Evolutionary conservation across 2,329 filamentous ascomycete species (phyloP), one percentile per base, ranked within the genome.

Genomic region (Calonectria leucothoes): DNA sequence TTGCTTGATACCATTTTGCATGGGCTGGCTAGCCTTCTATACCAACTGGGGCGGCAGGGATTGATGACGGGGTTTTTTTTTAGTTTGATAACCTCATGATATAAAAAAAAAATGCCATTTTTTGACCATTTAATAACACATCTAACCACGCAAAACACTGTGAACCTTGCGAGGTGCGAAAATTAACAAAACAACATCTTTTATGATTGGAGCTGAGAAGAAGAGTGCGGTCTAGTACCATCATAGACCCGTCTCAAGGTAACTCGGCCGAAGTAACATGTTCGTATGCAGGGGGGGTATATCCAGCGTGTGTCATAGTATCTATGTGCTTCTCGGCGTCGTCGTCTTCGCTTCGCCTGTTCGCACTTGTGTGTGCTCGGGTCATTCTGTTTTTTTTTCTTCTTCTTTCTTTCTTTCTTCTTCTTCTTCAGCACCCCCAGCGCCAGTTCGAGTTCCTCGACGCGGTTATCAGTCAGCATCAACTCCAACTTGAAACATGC

Each of bases 221-320:
- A 71, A 76, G 75, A 76, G 68, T 73, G 61, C 70, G 78, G 78
- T 80, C 78, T 80, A 77, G 74, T 73, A 80, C 76, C 78, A 74
- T 80, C 74, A 79, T 70, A 79, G 78, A 79, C 78, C 77, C 65
- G 72, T 75, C 78, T 78, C 77, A 71, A 77, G 77, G 71, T 73
- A 73, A 78, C 75, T 79, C 76, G 73, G 76, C 70, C 67, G 78
- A 74, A 79, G 76, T 72, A 79, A 77, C 79, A 76, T 72, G 75
- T 79, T 80, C 78, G 76, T 80, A 79, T 79, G 78, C 75, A 78
- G 76, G 78, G 78, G 75, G 78, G 78, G 78, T 80, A 80, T 80
- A 80, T 80, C 78, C 78, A 80, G 78, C 78, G 77, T 80, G 77
- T 80, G 73, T 80, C 78, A 78, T 80, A 45, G 42, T 45, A 77